Evolutionary conservation across 2,329 filamentous ascomycete species (phyloP).

Genomic region (Alternaria rosae): DNA sequence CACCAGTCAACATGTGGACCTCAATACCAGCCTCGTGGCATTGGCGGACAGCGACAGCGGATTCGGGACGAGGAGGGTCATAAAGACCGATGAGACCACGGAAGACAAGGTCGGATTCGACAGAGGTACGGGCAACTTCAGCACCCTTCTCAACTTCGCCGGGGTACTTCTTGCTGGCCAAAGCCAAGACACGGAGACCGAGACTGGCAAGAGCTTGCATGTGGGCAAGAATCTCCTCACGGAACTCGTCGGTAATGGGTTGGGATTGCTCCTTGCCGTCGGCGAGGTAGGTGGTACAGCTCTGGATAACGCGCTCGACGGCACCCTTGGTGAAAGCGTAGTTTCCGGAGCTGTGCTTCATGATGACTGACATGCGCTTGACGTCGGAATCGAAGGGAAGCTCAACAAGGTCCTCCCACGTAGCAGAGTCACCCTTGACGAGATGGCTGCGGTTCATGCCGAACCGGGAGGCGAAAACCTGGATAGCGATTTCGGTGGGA

Average conservation of each 20-base stretch:
- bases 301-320: conserved; percentile 71
- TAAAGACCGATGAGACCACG: conserved; percentile 84
- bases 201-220: conserved; percentile 73
- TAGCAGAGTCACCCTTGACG: conserved; percentile 45
- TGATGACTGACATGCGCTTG: conserved; percentile 80
- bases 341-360: conserved; percentile 51
- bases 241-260: conserved; percentile 61
- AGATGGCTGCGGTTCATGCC: conserved; percentile 65
- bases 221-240: conserved; percentile 67
- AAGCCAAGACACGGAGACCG: conserved; percentile 72
- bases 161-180: conserved; percentile 62
- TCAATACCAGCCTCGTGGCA: conserved; percentile 57
- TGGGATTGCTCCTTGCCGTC: conserved; percentile 47
- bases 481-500: conserved; percentile 74
- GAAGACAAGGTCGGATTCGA: conserved; percentile 75
- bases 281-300: conserved; percentile 63
- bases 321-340: conserved; percentile 70
- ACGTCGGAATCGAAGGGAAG: conserved; percentile 78
- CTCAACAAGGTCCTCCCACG: conserved; percentile 62
- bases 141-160: conserved; percentile 51
- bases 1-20: conserved; percentile 59
- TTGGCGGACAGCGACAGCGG: conserved; percentile 61
- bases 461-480: conserved; percentile 76
- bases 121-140: conserved; percentile 63
- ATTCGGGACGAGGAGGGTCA: conserved; percentile 83